Evolutionary conservation across 305 asterid species (phyloP), one percentile per base, ranked within the genome.

Genomic region (Fraxinus angustifolia): DNA sequence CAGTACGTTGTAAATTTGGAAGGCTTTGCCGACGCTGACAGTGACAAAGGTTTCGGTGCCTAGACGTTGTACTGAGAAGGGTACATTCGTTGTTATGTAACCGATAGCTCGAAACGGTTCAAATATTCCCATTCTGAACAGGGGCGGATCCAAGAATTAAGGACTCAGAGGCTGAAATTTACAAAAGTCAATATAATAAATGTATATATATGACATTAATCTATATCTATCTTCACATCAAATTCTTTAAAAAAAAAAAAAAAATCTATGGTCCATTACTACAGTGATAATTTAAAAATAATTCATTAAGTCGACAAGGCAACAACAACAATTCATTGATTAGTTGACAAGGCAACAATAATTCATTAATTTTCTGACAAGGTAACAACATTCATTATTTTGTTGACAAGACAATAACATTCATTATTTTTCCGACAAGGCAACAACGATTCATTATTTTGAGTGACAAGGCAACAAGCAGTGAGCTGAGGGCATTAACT

Each of bases 11-110:
- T 91, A 93, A 73, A 95, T 70, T 88, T 95, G 98, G 86, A 92
- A 95, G 35, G 98, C 92, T 84, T 92, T 93, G 56, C 99, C 99
- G 75, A 92, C 91, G 86, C 97, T 92, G 82, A 92, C 96, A 82
- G 99, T 92, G 85, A 92, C 97, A 82, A 95, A 95, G 6, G 97
- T 92, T 83, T 93, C 99, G 8, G 98, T 91, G 60, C 97, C 97
- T n/a, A 90, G 93, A 28, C 98, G 94, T 87, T 90, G 98, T 1
- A 95, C 90, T 34, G 93, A 91, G 89, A 93, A 91, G 6, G 99
- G 98, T 0, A 93, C 97, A 53, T 85, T 86, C 76, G 86, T 88
- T 6, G 97, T 91, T 76, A 93, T 91, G 87, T 91, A 92, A 62
- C 97, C 98, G 6, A 93, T 88, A 75, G 98, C 95, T 84, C 99